Conservation (phyloP, 176 grass and related monocot genomes). For the Eleusine coracana region DNA sequence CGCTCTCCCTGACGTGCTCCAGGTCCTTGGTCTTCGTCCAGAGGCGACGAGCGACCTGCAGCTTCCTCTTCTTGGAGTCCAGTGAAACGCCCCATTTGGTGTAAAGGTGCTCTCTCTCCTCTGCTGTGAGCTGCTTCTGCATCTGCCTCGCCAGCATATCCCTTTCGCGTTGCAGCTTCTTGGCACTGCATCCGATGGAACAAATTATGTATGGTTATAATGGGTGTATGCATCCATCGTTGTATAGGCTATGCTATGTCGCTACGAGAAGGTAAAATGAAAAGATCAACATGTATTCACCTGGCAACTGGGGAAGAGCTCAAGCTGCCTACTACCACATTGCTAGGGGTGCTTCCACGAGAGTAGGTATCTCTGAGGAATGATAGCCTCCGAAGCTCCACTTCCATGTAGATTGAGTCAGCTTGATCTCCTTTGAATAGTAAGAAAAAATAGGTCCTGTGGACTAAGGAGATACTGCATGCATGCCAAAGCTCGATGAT, state of each 20-base stretch:
- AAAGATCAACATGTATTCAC: constrained; percentile 33
- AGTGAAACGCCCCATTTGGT: constrained; percentile 78
- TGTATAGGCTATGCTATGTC: neutral
- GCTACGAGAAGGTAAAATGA: neutral
- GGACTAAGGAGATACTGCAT: constrained; percentile 82
- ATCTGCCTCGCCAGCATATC: constrained; percentile 84
- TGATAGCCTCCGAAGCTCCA: constrained; percentile 75
- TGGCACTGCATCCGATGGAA: constrained; percentile 40
- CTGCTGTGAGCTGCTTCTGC: constrained; percentile 57
- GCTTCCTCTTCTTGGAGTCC: constrained; percentile 82
- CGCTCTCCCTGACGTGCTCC: constrained; percentile 89
- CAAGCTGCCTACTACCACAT: constrained; percentile 42
- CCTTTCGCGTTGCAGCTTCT: constrained; percentile 74
- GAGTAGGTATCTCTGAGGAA: constrained; percentile 72
- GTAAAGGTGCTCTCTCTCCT: constrained; percentile 77
- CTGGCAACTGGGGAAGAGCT: constrained; percentile 58
- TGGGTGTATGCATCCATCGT: neutral
- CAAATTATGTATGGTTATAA: neutral
- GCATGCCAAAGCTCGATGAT: constrained; percentile 87
- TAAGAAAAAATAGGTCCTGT: constrained; percentile 92
- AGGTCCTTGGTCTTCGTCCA: constrained; percentile 71
- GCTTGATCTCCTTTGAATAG: constrained; percentile 90
- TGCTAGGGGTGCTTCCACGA: constrained; percentile 49
- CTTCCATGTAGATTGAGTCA: constrained; percentile 96
- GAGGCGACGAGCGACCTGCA: constrained; percentile 66